These are phyloP conservation scores for Choiromyces venosus DNA, from an alignment of 495 filamentous ascomycete genomes.

Conservation along the genomic window DNA sequence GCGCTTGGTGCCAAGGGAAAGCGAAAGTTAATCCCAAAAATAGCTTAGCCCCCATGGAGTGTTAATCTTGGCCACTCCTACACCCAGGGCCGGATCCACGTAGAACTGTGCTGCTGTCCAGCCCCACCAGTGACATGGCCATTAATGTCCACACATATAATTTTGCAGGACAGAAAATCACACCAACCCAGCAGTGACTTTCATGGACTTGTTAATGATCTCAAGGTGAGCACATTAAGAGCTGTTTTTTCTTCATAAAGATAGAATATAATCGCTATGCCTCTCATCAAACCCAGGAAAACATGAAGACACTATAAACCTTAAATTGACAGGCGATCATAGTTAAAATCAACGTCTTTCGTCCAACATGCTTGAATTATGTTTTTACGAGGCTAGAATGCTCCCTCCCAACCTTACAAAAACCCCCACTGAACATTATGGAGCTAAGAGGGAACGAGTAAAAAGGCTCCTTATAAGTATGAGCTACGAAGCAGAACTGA, in stretches of 20 bases:
- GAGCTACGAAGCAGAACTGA: not conserved
- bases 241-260: not conserved
- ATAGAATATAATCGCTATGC: not conserved
- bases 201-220: not conserved
- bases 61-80: not conserved
- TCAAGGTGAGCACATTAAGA: not conserved
- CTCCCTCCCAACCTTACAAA: not conserved
- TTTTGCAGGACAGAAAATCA: not conserved
- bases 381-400: not conserved
- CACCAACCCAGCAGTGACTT: not conserved
- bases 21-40: not conserved
- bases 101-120: not conserved
- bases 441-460: not conserved
- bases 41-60: not conserved
- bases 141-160: not conserved
- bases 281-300: not conserved
- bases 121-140: not conserved
- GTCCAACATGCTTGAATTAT: not conserved
- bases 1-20: not conserved
- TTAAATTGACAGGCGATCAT: not conserved
- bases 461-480: not conserved
- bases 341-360: not conserved
- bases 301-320: not conserved
- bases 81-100: not conserved
- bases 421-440: not conserved